Conservation (phyloP, 441 rosid species). For the Eutrema salsugineum region DNA sequence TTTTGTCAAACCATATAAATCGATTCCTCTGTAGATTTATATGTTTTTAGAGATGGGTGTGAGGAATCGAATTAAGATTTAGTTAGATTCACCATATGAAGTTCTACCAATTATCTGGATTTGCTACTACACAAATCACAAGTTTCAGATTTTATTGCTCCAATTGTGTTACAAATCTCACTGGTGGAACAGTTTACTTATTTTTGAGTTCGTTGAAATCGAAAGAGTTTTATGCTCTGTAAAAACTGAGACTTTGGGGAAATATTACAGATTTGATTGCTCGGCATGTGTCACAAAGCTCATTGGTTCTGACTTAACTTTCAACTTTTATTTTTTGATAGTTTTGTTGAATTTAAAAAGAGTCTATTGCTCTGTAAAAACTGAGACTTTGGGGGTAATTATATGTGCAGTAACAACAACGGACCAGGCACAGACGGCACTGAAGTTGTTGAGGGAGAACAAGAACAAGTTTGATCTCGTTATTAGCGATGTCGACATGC, state of each 20-base stretch:
- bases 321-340: neutral
- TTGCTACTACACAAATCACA: neutral
- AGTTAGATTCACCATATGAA: slow-evolving; percentile 1
- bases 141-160: neutral
- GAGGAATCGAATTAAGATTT: neutral
- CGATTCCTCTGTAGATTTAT: neutral
- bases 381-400: neutral
- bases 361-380: neutral
- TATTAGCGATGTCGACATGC: slow-evolving; percentile 76
- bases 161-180: neutral
- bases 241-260: neutral
- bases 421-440: slow-evolving; percentile 45
- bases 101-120: neutral
- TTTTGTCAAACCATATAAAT: neutral
- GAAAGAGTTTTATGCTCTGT: neutral
- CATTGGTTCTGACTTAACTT: neutral
- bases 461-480: slow-evolving; percentile 58
- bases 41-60: neutral
- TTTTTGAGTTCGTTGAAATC: neutral
- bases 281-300: neutral
- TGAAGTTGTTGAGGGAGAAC: slow-evolving; percentile 58
- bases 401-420: slow-evolving; percentile 54
- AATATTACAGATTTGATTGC: neutral
- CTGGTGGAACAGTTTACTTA: neutral
- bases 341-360: neutral